Conservation (phyloP, 331 rosid species). For the Cydonia oblonga region DNA sequence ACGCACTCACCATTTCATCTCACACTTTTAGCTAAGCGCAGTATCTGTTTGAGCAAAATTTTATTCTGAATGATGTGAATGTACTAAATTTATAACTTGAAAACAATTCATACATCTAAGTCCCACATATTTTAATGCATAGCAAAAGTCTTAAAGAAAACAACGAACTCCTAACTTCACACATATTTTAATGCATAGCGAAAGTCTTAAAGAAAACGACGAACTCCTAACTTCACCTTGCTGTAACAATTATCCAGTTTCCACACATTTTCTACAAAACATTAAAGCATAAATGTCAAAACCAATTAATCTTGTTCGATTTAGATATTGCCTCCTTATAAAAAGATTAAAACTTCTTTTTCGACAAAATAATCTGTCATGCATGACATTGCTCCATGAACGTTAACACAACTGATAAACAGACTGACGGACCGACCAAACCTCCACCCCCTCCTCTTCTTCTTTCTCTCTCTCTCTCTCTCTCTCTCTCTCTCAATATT, state of each 20-base stretch:
- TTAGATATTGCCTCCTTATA: background rate
- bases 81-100: background rate
- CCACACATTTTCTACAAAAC: background rate
- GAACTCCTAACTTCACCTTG: background rate
- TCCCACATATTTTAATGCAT: background rate
- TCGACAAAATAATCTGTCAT: background rate
- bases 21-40: background rate
- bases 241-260: background rate
- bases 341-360: too few relatives aligned
- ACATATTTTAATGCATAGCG: background rate
- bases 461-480: too few relatives aligned
- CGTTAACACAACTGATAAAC: background rate
- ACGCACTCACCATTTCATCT: background rate
- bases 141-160: background rate
- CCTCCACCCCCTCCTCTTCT: background rate
- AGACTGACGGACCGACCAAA: background rate
- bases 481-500: too few relatives aligned
- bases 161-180: background rate
- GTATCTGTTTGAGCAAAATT: background rate
- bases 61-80: background rate
- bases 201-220: background rate
- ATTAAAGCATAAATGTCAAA: background rate
- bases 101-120: background rate
- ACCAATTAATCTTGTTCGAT: background rate
- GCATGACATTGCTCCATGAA: background rate